Conservation (phyloP, 2,329 filamentous ascomycete genomes). For the Beauveria sp. region DNA sequence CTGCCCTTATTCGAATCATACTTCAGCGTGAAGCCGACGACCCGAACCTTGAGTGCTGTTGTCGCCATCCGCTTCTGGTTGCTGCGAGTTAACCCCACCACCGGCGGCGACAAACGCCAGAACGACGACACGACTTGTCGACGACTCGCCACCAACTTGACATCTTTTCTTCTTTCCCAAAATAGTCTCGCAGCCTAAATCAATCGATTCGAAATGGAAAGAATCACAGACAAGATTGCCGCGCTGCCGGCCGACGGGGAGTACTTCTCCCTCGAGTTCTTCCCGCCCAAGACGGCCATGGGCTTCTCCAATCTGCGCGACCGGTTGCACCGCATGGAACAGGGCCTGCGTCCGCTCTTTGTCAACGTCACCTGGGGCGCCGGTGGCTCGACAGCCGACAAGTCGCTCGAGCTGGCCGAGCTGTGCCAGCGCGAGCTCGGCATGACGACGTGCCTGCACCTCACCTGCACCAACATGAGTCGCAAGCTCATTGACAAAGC, state of each 20-base stretch:
- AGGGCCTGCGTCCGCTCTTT: conserved; percentile 83
- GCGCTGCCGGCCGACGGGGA: conserved; percentile 71
- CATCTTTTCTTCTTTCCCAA: not conserved
- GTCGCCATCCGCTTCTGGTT: not conserved
- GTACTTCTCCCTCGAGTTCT: conserved; percentile 98
- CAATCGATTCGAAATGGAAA: conserved; percentile 51
- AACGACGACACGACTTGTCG: not conserved
- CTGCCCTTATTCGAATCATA: not conserved
- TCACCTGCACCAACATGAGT: conserved; percentile 98
- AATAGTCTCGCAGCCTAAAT: not conserved
- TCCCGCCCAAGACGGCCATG: conserved; percentile 94
- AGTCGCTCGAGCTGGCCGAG: conserved; percentile 90
- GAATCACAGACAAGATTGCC: conserved; percentile 91
- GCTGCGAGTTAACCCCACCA: conserved; percentile 6
- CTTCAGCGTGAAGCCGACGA: not conserved
- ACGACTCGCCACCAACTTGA: not conserved
- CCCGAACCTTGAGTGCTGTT: not conserved
- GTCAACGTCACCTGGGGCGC: conserved; percentile 98
- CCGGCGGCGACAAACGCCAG: not conserved
- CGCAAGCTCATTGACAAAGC: conserved; percentile 77
- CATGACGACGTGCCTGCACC: conserved; percentile 87
- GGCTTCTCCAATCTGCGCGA: conserved; percentile 90
- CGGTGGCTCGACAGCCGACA: conserved; percentile 81
- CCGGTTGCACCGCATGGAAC: conserved; percentile 89
- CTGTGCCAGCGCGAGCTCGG: conserved; percentile 88